Evolutionary conservation across 2,329 filamentous ascomycete genomes (phyloP).

Genomic region (Neofusicoccum cordaticola): DNA sequence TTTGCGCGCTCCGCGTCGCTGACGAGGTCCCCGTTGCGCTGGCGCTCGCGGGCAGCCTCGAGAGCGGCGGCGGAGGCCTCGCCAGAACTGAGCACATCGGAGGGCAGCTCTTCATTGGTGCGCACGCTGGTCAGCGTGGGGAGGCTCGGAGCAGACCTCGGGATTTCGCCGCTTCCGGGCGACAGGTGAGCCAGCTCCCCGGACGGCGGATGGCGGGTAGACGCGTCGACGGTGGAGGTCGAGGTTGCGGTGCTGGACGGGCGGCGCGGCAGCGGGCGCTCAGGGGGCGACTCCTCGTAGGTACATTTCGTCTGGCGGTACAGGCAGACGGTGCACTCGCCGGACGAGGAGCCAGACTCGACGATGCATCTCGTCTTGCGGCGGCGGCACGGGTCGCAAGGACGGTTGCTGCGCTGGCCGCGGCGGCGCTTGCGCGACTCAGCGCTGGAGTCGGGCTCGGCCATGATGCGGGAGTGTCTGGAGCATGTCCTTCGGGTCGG

Average conservation of each 20-base stretch:
- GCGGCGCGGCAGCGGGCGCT: conserved; percentile 10
- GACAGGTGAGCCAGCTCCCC: not conserved
- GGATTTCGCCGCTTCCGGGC: not conserved
- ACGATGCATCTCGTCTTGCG: conserved; percentile 20
- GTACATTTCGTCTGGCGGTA: conserved; percentile 10
- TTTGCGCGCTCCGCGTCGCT: conserved; percentile 3
- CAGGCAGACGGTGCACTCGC: conserved; percentile 16
- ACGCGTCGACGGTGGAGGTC: not conserved
- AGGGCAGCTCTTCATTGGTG: conserved; percentile 14
- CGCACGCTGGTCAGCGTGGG: not conserved
- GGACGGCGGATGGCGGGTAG: not conserved
- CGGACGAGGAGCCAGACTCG: not conserved
- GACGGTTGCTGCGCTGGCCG: conserved; percentile 14
- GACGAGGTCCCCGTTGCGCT: conserved; percentile 6
- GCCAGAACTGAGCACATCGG: conserved; percentile 8
- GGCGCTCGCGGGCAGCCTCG: conserved; percentile 7
- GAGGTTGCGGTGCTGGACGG: not conserved
- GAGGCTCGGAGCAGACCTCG: conserved; percentile 1
- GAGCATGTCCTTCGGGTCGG: not conserved
- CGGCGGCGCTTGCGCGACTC: conserved; percentile 10
- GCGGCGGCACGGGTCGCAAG: conserved; percentile 19
- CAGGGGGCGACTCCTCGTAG: conserved; percentile 8
- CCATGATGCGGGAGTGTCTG: not conserved
- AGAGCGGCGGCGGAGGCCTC: conserved; percentile 5
- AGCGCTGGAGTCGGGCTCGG: conserved; percentile 5